Percentiles rank a stretch among this genome's conserved stretches.
Conservation (phyloP, 495 filamentous ascomycete species). For the Podospora tetraspora region DNA sequence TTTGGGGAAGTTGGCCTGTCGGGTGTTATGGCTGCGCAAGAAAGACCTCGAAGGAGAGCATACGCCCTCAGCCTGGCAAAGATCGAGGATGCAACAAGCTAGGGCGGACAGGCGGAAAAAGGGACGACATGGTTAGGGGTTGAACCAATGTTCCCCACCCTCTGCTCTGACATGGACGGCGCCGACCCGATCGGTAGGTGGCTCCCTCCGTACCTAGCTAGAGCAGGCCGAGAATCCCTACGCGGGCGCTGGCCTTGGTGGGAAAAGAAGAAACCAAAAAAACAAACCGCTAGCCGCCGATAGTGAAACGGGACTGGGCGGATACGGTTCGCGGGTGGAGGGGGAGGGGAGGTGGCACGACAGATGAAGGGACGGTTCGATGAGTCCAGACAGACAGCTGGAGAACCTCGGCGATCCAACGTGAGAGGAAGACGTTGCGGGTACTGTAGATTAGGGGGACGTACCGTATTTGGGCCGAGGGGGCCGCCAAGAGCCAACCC, state of each 20-base stretch:
- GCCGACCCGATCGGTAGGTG: neutral
- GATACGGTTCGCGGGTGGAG: neutral
- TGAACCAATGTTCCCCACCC: neutral
- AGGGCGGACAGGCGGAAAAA: neutral
- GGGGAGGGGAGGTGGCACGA: neutral
- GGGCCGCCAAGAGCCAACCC: neutral
- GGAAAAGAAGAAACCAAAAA: neutral
- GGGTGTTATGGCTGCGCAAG: slow-evolving; percentile 2
- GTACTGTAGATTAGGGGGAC: neutral
- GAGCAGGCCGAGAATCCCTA: neutral
- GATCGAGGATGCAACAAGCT: neutral
- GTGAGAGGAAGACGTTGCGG: neutral
- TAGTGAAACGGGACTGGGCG: slow-evolving; percentile 2
- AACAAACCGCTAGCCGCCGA: slow-evolving; percentile 1
- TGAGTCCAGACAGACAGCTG: neutral
- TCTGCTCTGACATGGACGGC: neutral
- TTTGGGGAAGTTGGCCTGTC: neutral
- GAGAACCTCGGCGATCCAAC: neutral
- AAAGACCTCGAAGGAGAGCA: neutral
- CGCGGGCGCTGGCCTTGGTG: neutral
- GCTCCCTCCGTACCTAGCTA: neutral
- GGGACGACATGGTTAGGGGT: neutral
- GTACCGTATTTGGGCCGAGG: neutral
- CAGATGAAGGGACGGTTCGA: neutral
- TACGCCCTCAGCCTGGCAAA: neutral